Evolutionary conservation across 2,329 filamentous ascomycete species (phyloP).

Genomic region (Cordyceps cicadae): DNA sequence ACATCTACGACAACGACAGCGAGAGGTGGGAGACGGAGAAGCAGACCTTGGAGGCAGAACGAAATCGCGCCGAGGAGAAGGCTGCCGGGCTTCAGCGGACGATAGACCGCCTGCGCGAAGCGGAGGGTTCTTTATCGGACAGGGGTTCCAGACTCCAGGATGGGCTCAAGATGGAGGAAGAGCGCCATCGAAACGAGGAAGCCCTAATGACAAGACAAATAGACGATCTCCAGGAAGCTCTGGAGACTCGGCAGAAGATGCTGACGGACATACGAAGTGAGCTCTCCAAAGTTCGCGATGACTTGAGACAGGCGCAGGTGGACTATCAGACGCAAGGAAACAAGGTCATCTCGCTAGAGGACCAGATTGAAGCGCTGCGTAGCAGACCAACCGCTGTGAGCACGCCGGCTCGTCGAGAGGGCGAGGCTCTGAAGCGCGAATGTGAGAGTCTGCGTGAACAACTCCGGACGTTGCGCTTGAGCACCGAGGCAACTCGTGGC

Average conservation of each 20-base stretch:
- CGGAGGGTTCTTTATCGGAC: constrained; percentile 57
- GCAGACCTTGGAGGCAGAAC: constrained; percentile 56
- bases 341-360: constrained; percentile 60
- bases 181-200: constrained; percentile 66
- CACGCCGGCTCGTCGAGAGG: constrained; percentile 17
- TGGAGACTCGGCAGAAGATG: constrained; percentile 57
- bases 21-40: constrained; percentile 65
- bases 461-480: constrained; percentile 26
- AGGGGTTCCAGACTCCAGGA: constrained; percentile 62
- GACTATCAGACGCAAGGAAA: constrained; percentile 55
- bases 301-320: constrained; percentile 59
- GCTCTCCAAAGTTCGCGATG: constrained; percentile 56
- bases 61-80: constrained; percentile 58
- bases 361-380: constrained; percentile 52
- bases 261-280: constrained; percentile 59
- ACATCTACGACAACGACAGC: constrained; percentile 60
- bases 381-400: not conserved
- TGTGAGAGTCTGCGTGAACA: constrained; percentile 27
- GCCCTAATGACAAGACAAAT: constrained; percentile 64
- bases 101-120: constrained; percentile 60
- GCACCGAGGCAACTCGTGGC: constrained; percentile 20
- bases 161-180: constrained; percentile 60
- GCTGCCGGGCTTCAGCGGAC: constrained; percentile 60
- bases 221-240: constrained; percentile 62
- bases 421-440: constrained; percentile 19